A percentile compares a stretch with the other conserved stretches of the same genome.
Conservation (phyloP, 1,139 yeast species). For the Pneumocystis wakefieldiae region DNA sequence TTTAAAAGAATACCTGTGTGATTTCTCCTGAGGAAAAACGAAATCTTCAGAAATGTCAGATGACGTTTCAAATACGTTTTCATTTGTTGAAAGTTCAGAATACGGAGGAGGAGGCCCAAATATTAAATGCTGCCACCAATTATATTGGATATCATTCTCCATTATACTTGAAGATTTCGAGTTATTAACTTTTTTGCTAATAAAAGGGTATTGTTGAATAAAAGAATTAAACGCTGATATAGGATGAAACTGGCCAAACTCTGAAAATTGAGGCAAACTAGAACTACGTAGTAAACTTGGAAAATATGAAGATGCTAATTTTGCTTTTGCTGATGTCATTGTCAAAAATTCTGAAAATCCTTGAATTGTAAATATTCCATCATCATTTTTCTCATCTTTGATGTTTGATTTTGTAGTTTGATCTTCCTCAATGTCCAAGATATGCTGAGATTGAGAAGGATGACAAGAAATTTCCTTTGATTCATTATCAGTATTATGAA, state of each 20-base stretch:
- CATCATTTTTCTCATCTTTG: not conserved
- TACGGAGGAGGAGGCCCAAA: not conserved
- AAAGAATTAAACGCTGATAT: not conserved
- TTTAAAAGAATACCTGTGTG: not conserved
- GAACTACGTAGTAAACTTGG: not conserved
- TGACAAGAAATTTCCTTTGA: not conserved
- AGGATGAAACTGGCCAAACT: not conserved
- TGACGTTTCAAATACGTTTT: not conserved
- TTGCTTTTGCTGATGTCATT: not conserved
- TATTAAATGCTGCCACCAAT: not conserved
- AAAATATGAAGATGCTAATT: not conserved
- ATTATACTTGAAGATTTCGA: not conserved
- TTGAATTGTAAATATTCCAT: not conserved
- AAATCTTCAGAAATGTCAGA: not conserved
- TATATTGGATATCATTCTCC: not conserved
- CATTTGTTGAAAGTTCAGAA: not conserved
- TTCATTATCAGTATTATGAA: not conserved
- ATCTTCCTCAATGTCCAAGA: not conserved
- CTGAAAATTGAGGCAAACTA: not conserved
- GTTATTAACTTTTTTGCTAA: not conserved
- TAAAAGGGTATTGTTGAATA: not conserved
- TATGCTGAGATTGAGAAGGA: not conserved
- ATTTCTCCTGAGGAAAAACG: not conserved
- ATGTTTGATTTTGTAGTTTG: not conserved
- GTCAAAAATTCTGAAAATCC: not conserved